Conservation (phyloP, 2,329 filamentous ascomycete species). For the Colletotrichum sansevieriae region DNA sequence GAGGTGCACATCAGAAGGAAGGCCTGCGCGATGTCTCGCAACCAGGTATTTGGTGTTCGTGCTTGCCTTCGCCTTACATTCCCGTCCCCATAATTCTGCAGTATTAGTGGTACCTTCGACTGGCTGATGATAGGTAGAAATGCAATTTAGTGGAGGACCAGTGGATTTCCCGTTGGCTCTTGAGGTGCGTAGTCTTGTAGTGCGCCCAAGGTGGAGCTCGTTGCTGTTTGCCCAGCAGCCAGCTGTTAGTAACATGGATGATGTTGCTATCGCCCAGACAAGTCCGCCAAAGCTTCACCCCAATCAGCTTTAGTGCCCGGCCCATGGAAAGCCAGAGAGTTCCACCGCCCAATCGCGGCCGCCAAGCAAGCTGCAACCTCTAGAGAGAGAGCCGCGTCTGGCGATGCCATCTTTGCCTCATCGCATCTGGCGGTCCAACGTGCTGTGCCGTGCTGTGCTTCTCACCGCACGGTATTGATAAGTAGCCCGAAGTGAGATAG, state of each 20-base stretch:
- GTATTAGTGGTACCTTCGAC: conserved; percentile 18
- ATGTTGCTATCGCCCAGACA: conserved; percentile 33
- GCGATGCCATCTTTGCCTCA: conserved; percentile 9
- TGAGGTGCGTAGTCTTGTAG: not conserved
- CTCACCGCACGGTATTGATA: too few relatives aligned
- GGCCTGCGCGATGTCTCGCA: conserved; percentile 11
- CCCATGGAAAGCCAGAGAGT: not conserved
- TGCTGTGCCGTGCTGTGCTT: too few relatives aligned
- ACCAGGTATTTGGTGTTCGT: conserved; percentile 17
- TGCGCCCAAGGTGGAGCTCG: conserved; percentile 21
- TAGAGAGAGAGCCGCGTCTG: conserved; percentile 33
- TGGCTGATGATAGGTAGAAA: conserved; percentile 28
- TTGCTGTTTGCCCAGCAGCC: not conserved
- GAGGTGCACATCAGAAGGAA: not conserved
- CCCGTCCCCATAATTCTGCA: not conserved
- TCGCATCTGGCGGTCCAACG: too few relatives aligned
- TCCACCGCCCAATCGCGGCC: conserved; percentile 7
- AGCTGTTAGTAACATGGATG: conserved; percentile 30
- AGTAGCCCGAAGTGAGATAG: too few relatives aligned
- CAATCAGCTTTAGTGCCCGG: conserved; percentile 29
- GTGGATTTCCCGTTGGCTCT: not conserved
- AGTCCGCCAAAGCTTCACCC: conserved; percentile 11
- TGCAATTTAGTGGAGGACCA: conserved; percentile 29
- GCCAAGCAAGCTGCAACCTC: conserved; percentile 20
- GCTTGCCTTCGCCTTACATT: too few relatives aligned